Conservation (phyloP, 495 filamentous ascomycete species). For the Daldinia caldariorum region DNA sequence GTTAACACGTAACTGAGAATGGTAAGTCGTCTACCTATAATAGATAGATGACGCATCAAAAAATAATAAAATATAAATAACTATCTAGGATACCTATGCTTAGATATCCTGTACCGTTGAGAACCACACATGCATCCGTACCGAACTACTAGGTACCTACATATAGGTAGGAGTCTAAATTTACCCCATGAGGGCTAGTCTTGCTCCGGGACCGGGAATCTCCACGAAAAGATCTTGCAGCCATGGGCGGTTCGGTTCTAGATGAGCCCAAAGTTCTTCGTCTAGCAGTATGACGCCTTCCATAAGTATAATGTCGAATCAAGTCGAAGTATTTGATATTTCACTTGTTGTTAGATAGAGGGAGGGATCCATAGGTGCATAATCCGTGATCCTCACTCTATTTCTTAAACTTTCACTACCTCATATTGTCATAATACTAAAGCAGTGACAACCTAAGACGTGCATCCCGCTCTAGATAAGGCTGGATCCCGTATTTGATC, state of each 20-base stretch:
- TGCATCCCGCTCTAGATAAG: background rate
- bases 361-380: no score
- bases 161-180: background rate
- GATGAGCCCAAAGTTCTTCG: background rate
- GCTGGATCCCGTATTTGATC: background rate
- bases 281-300: background rate
- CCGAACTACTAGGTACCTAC: background rate
- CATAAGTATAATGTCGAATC: background rate
- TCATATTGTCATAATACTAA: background rate
- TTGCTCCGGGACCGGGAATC: background rate
- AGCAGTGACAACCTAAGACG: background rate
- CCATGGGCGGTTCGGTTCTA: background rate
- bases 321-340: background rate
- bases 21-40: no score
- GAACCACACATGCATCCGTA: background rate
- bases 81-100: background rate
- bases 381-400: background rate
- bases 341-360: background rate
- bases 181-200: background rate
- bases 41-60: no score
- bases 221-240: background rate
- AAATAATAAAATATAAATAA: no score
- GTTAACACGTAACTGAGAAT: no score
- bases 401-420: background rate
- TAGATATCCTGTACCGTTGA: background rate